Evolutionary conservation across 345 rosid species (phyloP), one percentile per base, ranked within the genome.

Genomic region (Psidium guajava): DNA sequence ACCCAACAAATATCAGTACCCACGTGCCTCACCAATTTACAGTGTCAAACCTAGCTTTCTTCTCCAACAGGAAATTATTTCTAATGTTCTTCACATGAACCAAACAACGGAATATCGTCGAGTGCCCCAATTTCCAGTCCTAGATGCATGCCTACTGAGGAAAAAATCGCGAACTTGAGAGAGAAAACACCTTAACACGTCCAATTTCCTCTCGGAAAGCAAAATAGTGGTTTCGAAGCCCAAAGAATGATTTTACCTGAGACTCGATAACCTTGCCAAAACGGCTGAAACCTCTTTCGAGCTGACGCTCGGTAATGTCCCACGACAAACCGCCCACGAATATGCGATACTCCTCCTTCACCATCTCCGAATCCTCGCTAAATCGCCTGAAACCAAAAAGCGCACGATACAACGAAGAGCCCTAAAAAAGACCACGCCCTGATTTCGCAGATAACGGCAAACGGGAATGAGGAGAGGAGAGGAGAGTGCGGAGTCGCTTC

Each of bases 251-350:
- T 69, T 9, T 32, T 88, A 96, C 99, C 99, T 97, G 98, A 88
- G 93, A 91, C 88, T 95, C 98, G 74, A 94, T 83, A 59, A 97
- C 91, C 87, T 95, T 96, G 11, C 99, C 99, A 87, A 93, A 97
- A 50, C 97, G 99, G 84, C 86, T 86, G 89, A 97, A 97, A 69
- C 94, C 92, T 74, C 89, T 88, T 91, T 97, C 94, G 86, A 97
- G 98, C 89, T 97, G 96, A 57, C 98, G 93, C 86, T 95, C 98
- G 32, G 93, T 89, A 84, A 93, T 90, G 86, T 95, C 98, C 93
- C 95, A 94, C 21, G 99, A 91, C 88, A 97, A 91, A 5, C 99
- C 99, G 59, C 99, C 99, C 0, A 97, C 98, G 84, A 97, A 96
- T 50, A 97, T 94, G 52, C 98, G 90, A 87, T 94, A 87, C 27